phyloP scores from a whole-genome alignment of 257 asterid genomes.

The Solanum arcanum region DNA sequence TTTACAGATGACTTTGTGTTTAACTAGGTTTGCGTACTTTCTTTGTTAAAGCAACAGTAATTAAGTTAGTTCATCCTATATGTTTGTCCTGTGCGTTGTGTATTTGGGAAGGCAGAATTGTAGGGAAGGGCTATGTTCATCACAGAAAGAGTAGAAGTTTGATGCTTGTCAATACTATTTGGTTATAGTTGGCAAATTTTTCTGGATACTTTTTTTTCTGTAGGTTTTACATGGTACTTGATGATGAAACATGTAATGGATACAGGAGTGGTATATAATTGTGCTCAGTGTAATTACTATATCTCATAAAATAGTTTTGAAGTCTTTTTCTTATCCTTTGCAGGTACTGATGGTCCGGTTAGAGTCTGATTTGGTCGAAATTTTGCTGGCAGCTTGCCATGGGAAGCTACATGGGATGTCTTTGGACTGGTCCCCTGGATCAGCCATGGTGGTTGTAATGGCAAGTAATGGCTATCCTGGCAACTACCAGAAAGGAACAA shows the following conservation, averaged over 20 bases:
- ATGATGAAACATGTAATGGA: neutral
- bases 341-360: constrained; percentile 90
- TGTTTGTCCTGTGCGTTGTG: neutral
- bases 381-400: constrained; percentile 69
- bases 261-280: neutral
- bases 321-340: neutral
- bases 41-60: neutral
- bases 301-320: neutral
- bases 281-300: neutral
- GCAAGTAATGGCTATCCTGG: constrained; percentile 98
- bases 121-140: neutral
- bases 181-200: neutral
- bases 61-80: neutral
- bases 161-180: neutral
- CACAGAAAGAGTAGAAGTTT: neutral
- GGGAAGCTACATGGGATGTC: constrained; percentile 53
- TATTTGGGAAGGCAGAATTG: neutral
- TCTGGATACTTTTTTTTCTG: neutral
- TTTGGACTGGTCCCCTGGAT: constrained; percentile 72
- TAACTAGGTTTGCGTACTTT: neutral
- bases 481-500: constrained; percentile 55
- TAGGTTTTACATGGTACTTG: neutral
- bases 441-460: constrained; percentile 96
- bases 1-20: neutral
- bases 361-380: constrained; percentile 72